Evolutionary conservation across 176 grass and related monocot genomes (phyloP).

Genomic region (Bonia amplexicaulis): DNA sequence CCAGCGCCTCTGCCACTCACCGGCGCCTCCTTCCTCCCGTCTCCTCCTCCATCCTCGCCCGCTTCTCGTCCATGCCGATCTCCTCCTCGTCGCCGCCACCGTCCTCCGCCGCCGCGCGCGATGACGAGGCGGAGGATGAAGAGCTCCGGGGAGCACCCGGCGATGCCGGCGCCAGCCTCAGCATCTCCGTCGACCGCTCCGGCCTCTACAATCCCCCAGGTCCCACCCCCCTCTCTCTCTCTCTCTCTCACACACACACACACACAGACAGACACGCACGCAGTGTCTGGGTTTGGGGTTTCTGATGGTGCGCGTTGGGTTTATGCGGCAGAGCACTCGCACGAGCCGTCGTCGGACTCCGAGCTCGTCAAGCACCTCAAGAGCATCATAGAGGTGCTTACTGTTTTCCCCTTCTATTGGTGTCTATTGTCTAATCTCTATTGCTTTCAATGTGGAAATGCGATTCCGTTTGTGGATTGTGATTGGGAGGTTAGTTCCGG

Average conservation of each 20-base stretch:
- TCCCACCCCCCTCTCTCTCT: neutral
- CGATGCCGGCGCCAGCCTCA: neutral
- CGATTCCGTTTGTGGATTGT: conserved; percentile 14
- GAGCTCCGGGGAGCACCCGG: neutral
- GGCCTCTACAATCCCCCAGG: conserved; percentile 68
- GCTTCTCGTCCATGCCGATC: conserved; percentile 28
- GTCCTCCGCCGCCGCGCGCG: conserved; percentile 3
- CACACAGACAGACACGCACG: neutral
- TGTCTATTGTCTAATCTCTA: neutral
- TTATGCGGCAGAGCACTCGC: conserved; percentile 56
- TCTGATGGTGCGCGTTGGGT: conserved; percentile 14
- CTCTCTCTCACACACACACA: too few species aligned
- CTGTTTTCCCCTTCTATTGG: neutral
- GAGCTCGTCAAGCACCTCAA: conserved; percentile 91
- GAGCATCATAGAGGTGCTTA: conserved; percentile 78
- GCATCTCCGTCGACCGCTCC: conserved; percentile 71
- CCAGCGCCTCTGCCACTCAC: neutral
- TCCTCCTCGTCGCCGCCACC: conserved; percentile 15
- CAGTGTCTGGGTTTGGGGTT: conserved; percentile 11
- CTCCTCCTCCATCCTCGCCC: conserved; percentile 22
- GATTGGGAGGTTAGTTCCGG: conserved; percentile 49
- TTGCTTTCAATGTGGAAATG: conserved; percentile 15
- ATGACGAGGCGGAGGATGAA: conserved; percentile 5
- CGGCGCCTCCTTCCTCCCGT: neutral
- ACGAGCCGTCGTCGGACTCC: conserved; percentile 56